Conservation (phyloP, 164 flowering plant species). For the Platanus orientalis region DNA sequence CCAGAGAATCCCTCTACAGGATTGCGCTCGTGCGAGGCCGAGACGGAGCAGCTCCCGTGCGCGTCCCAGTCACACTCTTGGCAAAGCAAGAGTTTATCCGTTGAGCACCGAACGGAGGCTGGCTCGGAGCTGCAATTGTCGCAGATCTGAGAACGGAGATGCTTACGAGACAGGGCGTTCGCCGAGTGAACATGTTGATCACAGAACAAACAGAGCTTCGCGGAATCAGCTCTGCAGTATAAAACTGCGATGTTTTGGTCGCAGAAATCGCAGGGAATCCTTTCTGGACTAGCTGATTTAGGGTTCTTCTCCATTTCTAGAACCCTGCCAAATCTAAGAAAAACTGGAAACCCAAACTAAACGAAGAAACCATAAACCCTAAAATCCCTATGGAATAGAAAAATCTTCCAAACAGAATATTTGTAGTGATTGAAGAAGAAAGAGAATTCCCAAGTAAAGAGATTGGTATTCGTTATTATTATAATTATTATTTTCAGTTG, state of each 20-base stretch:
- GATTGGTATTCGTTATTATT: too few relatives aligned
- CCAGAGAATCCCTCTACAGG: conserved; percentile 60
- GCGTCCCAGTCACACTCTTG: conserved; percentile 70
- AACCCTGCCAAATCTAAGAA: too few relatives aligned
- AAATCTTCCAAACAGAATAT: too few relatives aligned
- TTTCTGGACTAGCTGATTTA: neutral
- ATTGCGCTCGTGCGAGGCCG: conserved; percentile 39
- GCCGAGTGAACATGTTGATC: conserved; percentile 74
- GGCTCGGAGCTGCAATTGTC: conserved; percentile 55
- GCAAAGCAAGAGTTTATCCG: conserved; percentile 52
- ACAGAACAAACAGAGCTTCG: conserved; percentile 68
- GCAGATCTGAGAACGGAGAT: conserved; percentile 60
- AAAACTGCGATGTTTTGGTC: conserved; percentile 42
- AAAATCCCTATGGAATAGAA: too few relatives aligned
- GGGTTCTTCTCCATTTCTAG: conserved; percentile 13
- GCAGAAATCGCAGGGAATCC: conserved; percentile 59
- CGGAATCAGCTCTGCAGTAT: conserved; percentile 81
- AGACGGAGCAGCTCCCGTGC: conserved; percentile 42
- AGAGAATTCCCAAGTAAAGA: too few relatives aligned
- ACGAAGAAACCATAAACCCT: too few relatives aligned
- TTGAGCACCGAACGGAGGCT: conserved; percentile 40
- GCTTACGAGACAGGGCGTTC: conserved; percentile 57
- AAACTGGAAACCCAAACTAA: too few relatives aligned
- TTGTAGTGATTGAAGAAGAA: too few relatives aligned
- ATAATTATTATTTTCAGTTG: too few relatives aligned